Percentiles rank a stretch among this genome's conserved stretches.
Conservation (phyloP, 2,329 filamentous ascomycete species). For the Stylonectria norvegica region DNA sequence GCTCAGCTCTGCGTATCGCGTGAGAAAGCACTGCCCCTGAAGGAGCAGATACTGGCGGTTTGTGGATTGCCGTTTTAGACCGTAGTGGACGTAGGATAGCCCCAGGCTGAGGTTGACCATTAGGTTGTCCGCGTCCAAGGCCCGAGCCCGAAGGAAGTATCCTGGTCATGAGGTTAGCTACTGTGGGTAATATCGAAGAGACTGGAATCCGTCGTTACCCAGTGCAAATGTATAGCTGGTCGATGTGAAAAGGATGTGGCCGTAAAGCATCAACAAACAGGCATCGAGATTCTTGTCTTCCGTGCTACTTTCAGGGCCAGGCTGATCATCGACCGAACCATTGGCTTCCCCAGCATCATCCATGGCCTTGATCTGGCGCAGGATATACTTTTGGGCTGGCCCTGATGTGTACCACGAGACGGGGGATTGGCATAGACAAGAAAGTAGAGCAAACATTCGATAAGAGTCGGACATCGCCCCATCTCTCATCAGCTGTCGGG, state of each 20-base stretch:
- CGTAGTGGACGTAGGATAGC: constrained; percentile 81
- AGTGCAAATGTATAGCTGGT: constrained; percentile 80
- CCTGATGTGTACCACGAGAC: constrained; percentile 75
- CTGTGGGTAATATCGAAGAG: background rate
- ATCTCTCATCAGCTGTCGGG: constrained; percentile 80
- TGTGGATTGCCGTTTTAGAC: constrained; percentile 82
- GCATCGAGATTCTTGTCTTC: constrained; percentile 57
- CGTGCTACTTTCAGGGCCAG: background rate
- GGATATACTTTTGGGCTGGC: constrained; percentile 82
- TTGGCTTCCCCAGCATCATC: constrained; percentile 58
- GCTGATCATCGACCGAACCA: constrained; percentile 25
- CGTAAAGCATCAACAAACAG: constrained; percentile 81
- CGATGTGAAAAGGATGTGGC: constrained; percentile 81
- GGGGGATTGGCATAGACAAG: constrained; percentile 69
- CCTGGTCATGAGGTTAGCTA: constrained; percentile 39
- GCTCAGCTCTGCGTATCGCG: constrained; percentile 29
- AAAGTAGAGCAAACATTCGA: constrained; percentile 76
- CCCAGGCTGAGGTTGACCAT: constrained; percentile 79
- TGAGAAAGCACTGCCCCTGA: constrained; percentile 80
- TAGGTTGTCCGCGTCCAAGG: constrained; percentile 71
- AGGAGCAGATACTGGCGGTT: constrained; percentile 86
- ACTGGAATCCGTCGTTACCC: constrained; percentile 46
- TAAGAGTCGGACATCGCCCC: constrained; percentile 80
- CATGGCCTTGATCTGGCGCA: constrained; percentile 87
- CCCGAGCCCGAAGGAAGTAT: constrained; percentile 78